Base-by-base conservation (phyloP, 164 flowering plant genomes). In the Sextonia rubra region DNA sequence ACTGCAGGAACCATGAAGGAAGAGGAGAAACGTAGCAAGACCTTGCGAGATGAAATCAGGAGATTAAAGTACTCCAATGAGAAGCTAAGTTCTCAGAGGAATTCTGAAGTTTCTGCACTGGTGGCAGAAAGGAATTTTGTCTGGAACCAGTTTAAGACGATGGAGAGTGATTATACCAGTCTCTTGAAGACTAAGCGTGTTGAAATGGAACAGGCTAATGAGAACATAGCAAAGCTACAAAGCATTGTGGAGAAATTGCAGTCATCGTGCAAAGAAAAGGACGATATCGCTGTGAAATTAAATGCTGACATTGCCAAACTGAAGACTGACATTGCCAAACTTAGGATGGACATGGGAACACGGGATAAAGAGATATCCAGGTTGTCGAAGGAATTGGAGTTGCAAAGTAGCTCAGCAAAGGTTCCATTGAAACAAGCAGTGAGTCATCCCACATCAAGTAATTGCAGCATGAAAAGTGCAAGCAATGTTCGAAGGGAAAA, bases 61-160 rank as follows among this genome's bases (percentile, higher is more conserved):
- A 83, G 77, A 73, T 71, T 92, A 61, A 86, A 79, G 75, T 77
- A 74, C 64, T 87, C 84, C 64, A 75, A 75, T 68, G 88, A 87
- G 72, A 84, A 84, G 76, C 87, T 86, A 70, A 77, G 76, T 44
- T 73, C 76, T n/a, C 83, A 85, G 71, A 86, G 82, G 60, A 81
- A 60, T 44, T 70, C 84, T 64, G 94, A 92, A 79, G 77, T 88
- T 64, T 79, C 93, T 73, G 87, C 90, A 17, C 83, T 94, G 3
- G 60, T 84, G 80, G 70, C 80, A 29, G 99, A 93, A 80, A 87
- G 87, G 77, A 75, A 85, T 60, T 92, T 92, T 77, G 86, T 85
- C 5, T 88, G 97, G 96, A 84, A 91, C 65, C 97, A 93, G 82
- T 85, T 76, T 49, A 86, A 86, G 61, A 77, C 72, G 70, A 71